Evolutionary conservation across 331 rosid genomes (phyloP), one percentile per base, ranked within the genome.

Genomic region (Spiraea crenata): DNA sequence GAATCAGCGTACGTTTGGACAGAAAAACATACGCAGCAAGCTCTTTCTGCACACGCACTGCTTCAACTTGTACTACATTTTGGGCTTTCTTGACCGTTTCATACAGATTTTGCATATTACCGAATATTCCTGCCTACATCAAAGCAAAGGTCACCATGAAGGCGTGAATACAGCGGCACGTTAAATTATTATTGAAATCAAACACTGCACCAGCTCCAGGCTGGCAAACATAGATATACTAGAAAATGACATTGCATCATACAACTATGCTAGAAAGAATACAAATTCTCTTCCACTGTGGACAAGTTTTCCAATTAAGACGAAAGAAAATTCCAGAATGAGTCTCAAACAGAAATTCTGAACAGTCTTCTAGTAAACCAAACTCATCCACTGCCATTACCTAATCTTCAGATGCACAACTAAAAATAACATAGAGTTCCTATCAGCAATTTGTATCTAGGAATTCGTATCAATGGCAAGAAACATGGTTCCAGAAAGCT

Each of bases 21-120:
- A n/a, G 3, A 52, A 31, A 7, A 17, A 58, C 89, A 72, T 85
- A 91, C 85, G 39, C 89, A 42, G 90, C 92, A 68, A 89, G 95
- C 84, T 89, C 92, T 74, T 91, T 92, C 81, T 89, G 95, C 64
- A 92, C 96, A 55, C 86, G 78, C 72, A 75, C 86, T 45, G 96
- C 87, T 76, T 92, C 96, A 67, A 87, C 84, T 84, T 87, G 96
- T 84, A 92, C 89, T 74, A 89, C 92, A 82, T 74, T 85, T 63
- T 89, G 93, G 1, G 93, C 96, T 70, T 89, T 85, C 86, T 89
- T 87, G 75, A 89, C 96, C 37, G 89, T 87, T 64, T 89, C 96
- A 20, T 81, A 89, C 16, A 92, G 87, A 67, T 91, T 89, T 79
- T 82, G 96, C 96, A 89, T 91, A 81, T 91, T 89, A 57, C 90